Percentiles rank a stretch among this genome's conserved stretches.
Conservation (phyloP, 2,329 filamentous ascomycete genomes). For the Stylonectria norvegica region DNA sequence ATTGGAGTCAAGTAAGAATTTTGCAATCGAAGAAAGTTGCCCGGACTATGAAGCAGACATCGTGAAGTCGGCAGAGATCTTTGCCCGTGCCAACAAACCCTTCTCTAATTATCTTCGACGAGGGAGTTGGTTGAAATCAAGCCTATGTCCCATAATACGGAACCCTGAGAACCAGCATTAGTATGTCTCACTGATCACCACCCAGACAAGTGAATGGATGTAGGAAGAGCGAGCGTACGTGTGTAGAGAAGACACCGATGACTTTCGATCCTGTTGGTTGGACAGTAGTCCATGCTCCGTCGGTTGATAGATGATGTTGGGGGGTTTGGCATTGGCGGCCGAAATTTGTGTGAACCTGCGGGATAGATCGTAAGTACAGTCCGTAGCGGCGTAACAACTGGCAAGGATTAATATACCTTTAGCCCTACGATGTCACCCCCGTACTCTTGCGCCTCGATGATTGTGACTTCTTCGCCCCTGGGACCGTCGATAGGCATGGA, state of each 20-base stretch:
- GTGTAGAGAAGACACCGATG: conserved; percentile 10
- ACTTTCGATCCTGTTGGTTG: conserved; percentile 7
- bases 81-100: too few relatives aligned
- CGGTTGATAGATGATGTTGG: neutral
- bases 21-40: too few relatives aligned
- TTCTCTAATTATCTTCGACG: too few relatives aligned
- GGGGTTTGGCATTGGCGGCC: conserved; percentile 4
- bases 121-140: too few relatives aligned
- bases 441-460: conserved; percentile 4
- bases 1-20: too few relatives aligned
- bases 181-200: too few relatives aligned
- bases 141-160: too few relatives aligned
- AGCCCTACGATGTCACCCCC: conserved; percentile 1
- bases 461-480: conserved; percentile 7
- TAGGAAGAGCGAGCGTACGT: conserved; percentile 3
- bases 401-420: conserved; percentile 5
- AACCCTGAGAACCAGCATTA: too few relatives aligned
- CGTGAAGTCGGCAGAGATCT: too few relatives aligned
- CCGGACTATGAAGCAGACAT: too few relatives aligned
- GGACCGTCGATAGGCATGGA: conserved; percentile 7
- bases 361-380: neutral
- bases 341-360: conserved; percentile 10
- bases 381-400: neutral
- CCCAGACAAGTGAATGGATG: too few relatives aligned
- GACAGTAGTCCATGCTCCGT: conserved; percentile 6